Percentiles rank a stretch among this genome's conserved stretches.
phyloP scores from a whole-genome alignment of 2,329 filamentous ascomycete genomes.

The Paraphaeosphaeria minitans region DNA sequence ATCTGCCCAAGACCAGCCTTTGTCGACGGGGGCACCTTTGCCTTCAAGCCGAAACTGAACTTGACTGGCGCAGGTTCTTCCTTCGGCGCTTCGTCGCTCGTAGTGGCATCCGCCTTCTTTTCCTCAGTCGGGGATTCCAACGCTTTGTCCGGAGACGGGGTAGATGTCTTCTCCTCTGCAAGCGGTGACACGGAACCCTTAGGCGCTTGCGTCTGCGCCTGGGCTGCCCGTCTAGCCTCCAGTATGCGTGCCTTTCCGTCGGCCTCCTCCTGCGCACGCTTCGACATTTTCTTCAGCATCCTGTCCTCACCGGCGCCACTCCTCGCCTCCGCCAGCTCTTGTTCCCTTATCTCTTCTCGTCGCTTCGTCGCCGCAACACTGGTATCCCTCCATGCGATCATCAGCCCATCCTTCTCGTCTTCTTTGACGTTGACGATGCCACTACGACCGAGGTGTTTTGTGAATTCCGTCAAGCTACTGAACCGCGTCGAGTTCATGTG shows the following conservation, averaged over 20 bases:
- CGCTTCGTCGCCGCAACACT: conserved; percentile 82
- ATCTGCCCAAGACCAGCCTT: conserved; percentile 38
- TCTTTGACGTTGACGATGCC: conserved; percentile 83
- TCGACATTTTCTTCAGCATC: conserved; percentile 82
- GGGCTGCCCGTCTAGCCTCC: conserved; percentile 52
- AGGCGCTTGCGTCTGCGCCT: conserved; percentile 28
- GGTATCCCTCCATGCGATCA: conserved; percentile 90
- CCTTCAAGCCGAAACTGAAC: conserved; percentile 40
- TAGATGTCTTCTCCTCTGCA: conserved; percentile 49
- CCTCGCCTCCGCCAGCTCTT: conserved; percentile 85
- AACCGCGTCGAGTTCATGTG: conserved; percentile 96
- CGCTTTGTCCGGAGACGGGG: conserved; percentile 50
- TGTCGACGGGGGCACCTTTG: conserved; percentile 31
- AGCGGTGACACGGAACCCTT: conserved; percentile 45
- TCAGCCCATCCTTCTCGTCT: conserved; percentile 84
- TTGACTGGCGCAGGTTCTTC: conserved; percentile 39
- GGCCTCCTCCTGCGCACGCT: conserved; percentile 68
- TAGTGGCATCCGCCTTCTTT: conserved; percentile 72
- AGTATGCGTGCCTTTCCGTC: conserved; percentile 42
- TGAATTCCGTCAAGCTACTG: conserved; percentile 86
- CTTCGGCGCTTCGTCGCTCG: conserved; percentile 54
- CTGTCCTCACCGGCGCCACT: conserved; percentile 89
- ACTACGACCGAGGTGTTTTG: conserved; percentile 82
- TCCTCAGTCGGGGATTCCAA: conserved; percentile 67
- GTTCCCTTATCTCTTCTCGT: conserved; percentile 79